These are phyloP conservation scores for Salix exigua DNA, from an alignment of 345 rosid species.

Conservation along the genomic window DNA sequence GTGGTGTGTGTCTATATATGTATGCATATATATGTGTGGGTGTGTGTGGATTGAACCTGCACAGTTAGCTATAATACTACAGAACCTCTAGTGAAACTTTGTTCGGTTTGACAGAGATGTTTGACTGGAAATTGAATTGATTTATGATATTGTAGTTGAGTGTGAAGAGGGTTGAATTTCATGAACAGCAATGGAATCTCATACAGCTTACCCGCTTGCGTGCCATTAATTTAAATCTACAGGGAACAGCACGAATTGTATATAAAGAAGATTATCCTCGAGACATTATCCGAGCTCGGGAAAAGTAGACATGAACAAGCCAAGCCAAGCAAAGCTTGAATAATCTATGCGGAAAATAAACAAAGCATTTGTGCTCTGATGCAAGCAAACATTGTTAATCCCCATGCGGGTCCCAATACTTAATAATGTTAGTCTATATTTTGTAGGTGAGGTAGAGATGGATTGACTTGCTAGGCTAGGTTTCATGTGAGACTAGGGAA, in stretches of 20 bases:
- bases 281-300: neutral
- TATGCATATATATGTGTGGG: too few relatives aligned
- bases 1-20: too few relatives aligned
- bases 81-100: neutral
- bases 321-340: conserved; percentile 1
- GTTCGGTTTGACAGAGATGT: neutral
- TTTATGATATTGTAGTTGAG: neutral
- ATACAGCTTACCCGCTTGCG: neutral
- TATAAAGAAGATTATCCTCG: conserved; percentile 2
- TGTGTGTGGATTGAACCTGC: neutral
- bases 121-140: neutral
- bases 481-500: neutral
- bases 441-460: conserved; percentile 15
- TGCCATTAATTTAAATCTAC: conserved; percentile 1
- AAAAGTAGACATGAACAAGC: conserved; percentile 15
- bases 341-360: conserved; percentile 8
- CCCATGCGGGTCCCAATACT: too few relatives aligned
- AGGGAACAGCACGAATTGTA: neutral
- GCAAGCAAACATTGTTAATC: neutral
- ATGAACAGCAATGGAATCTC: neutral
- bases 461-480: conserved; percentile 15
- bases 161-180: conserved; percentile 2
- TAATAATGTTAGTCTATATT: neutral
- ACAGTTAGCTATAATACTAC: neutral
- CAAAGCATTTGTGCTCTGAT: neutral